Base-by-base conservation (phyloP, 1,139 yeast genomes). In the Kluyveromyces sp. region DNA sequence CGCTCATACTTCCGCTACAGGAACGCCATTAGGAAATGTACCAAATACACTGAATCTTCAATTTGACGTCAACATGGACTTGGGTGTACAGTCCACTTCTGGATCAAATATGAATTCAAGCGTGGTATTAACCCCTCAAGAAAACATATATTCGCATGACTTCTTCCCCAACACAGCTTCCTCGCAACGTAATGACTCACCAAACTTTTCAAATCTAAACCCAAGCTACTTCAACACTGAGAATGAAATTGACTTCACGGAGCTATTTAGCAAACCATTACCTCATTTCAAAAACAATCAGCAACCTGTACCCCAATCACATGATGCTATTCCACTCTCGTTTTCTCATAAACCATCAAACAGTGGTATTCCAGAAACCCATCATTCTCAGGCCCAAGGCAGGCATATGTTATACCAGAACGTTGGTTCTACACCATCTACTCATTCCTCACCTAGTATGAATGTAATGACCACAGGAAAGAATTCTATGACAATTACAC, bases 221-320 rank as follows among this genome's bases (percentile, higher is more conserved):
- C 26, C 31, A 21, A 36, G 21, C 29, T 26, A 37, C 26, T 31
- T 37, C 4, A 42, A 42, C 35, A 31, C 25, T 6, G 41, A 42
- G 25, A 37, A 42, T 27, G 48, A 45, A 36, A 59, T 64, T 31
- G 68, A 64, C 50, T 64, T 64, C 38, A 64, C 67, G 6, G 59
- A 61, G 37, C 50, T 63, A 10, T 64, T 64, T 46, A 53, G 58
- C 7, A 58, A 54, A 34, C 53, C 60, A 4, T 37, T 47, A 25
- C 44, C 50, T 5, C 50, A 46, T 7, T 37, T 41, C 36, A 45
- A 45, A 35, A 45, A 45, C 25, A 40, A 36, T 5, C 30, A 30
- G 5, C 34, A 21, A 7, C 28, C 29, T 26, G 41, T 38, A 8
- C 26, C 30, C n/a, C 29, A 25, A 4, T n/a, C 33, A 7, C 41